A percentile compares a stretch with the other conserved stretches of the same genome.
Conservation (phyloP, 495 filamentous ascomycete species). For the Cetradonia linearis region DNA sequence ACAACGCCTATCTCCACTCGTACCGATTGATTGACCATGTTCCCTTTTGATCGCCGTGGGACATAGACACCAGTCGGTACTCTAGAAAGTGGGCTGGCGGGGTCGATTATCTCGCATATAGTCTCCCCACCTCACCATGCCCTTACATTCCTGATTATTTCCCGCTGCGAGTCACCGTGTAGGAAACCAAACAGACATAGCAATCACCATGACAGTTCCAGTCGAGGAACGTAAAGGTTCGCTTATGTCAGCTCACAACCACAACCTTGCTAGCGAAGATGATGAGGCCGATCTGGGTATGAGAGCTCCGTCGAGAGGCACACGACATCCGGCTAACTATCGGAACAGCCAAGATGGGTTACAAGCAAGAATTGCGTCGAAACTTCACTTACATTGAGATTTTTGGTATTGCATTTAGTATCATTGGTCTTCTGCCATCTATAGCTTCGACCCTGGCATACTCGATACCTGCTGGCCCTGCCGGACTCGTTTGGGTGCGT, state of each 20-base stretch:
- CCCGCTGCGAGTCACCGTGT: background rate
- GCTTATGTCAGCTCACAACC: conserved; percentile 13
- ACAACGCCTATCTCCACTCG: background rate
- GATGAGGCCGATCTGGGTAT: conserved; percentile 31
- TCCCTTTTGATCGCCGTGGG: background rate
- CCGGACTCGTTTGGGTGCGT: conserved; percentile 57
- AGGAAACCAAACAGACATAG: background rate
- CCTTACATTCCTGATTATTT: background rate
- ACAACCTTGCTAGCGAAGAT: conserved; percentile 27
- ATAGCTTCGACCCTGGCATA: conserved; percentile 58
- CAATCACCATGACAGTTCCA: background rate
- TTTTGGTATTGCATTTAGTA: conserved; percentile 62
- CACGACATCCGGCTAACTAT: background rate
- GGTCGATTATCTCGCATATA: background rate
- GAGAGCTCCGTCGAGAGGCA: background rate
- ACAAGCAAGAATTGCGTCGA: conserved; percentile 59
- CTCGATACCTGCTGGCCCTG: conserved; percentile 56
- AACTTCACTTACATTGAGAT: conserved; percentile 58
- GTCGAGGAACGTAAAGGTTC: conserved; percentile 16
- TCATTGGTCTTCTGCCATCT: conserved; percentile 63
- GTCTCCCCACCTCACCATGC: background rate
- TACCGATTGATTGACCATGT: background rate
- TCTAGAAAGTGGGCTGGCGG: background rate
- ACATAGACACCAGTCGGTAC: conserved; percentile 9
- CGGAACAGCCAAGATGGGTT: conserved; percentile 45